Evolutionary conservation across 352 stramenopile species (phyloP), one percentile per base, ranked within the genome.

Genomic region (Pythium scleroteichum): DNA sequence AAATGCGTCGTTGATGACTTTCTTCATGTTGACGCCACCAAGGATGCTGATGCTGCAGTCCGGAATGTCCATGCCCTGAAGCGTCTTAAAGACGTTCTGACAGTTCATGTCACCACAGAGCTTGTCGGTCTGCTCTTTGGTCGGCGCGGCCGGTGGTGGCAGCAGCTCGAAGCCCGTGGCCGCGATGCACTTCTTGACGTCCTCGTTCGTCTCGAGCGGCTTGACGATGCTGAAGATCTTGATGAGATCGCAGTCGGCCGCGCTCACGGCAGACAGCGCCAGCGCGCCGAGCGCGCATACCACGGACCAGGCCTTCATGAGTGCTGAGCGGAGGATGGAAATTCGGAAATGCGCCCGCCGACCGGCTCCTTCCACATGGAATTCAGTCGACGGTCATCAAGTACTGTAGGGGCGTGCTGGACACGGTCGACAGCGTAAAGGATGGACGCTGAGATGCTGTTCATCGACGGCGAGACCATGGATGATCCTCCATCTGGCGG

Each of bases 21-120:
- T 60, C 61, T 78, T 78, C 57, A 81, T 62, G 58, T 78, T 80
- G 52, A 80, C 27, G 12, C 72, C 72, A n/a, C 73, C 73, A 0
- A 80, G 60, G 29, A 81, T 71, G 24, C 62, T 66, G 68, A 81
- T 72, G 16, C 41, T 66, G 59, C 73, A 81, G 68, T 81, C 68
- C 0, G 73, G 71, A 26, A 78, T 68, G 48, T 70, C 54, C 46
- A 75, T 57, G 48, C 70, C 66, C 57, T 77, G 53, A 19, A 81
- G 64, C 41, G 59, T 48, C n/a, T 41, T 51, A 50, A 81, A 68
- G 2, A 68, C 58, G 6, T 38, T 46, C 27, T 68, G 57, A 49
- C 67, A 81, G 44, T 55, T 65, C 3, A 20, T 50, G 23, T 42
- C 38, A 1, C 14, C 58, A 33, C 73, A 81, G 9, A 81, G 46